phyloP scores from a whole-genome alignment of 2,329 filamentous ascomycete species.

The Fusarium nisikadoi region DNA sequence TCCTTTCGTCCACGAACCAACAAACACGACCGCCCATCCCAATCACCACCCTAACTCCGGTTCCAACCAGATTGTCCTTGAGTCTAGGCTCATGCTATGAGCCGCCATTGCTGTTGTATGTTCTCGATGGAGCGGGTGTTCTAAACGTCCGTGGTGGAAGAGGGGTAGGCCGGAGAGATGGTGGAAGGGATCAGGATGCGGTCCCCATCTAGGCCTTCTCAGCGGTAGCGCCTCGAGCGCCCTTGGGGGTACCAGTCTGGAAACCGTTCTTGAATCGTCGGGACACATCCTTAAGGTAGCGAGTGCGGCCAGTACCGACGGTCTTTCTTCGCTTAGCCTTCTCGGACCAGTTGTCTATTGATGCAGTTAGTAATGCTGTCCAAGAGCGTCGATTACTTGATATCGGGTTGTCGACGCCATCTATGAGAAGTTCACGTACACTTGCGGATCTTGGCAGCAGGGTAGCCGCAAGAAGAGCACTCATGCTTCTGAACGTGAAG shows the following conservation, averaged over 20 bases:
- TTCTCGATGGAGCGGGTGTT: slow-evolving; percentile 15
- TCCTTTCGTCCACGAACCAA: slow-evolving; percentile 36
- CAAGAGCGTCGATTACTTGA: slow-evolving; percentile 7
- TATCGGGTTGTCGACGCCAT: slow-evolving; percentile 14
- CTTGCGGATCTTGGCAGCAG: slow-evolving; percentile 96
- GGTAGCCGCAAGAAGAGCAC: slow-evolving; percentile 95
- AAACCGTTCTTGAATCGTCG: slow-evolving; percentile 98
- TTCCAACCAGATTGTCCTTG: slow-evolving; percentile 20
- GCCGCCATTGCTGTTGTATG: slow-evolving; percentile 17
- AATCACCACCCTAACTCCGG: slow-evolving; percentile 29
- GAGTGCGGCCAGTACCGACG: slow-evolving; percentile 94
- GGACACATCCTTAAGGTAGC: slow-evolving; percentile 91
- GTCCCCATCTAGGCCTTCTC: slow-evolving; percentile 49
- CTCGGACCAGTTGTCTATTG: slow-evolving; percentile 97
- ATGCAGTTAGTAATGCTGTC: slow-evolving; percentile 28
- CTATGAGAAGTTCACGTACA: slow-evolving; percentile 73
- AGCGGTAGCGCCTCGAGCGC: slow-evolving; percentile 72
- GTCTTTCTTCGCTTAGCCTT: slow-evolving; percentile 99
- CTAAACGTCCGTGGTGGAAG: slow-evolving; percentile 18
- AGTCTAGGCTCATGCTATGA: slow-evolving; percentile 27
- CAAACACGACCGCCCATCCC: slow-evolving; percentile 31
- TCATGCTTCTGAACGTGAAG: slow-evolving; percentile 99
- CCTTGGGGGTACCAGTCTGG: slow-evolving; percentile 89
- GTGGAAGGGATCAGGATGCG: slow-evolving; percentile 27
- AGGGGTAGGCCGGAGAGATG: slow-evolving; percentile 28